Base-by-base conservation (phyloP, 2,329 filamentous ascomycete genomes). In the Tolypocladium nubicola region DNA sequence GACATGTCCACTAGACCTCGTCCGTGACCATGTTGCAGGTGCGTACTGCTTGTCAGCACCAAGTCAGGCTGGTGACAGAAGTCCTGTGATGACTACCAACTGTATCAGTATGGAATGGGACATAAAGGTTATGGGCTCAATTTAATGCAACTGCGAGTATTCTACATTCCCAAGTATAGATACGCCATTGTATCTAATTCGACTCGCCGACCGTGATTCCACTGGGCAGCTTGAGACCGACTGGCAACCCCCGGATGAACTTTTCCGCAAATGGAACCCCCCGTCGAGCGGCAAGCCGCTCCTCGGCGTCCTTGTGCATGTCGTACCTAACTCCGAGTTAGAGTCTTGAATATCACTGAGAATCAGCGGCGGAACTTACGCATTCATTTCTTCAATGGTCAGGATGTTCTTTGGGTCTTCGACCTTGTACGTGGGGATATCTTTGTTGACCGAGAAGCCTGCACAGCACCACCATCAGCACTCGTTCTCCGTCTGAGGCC, bases 341-440 rank as follows among this genome's bases (percentile, higher is more conserved):
- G 30, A 49, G 53, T 35, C 38, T 45, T 5, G n/a, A 33, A 39
- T 35, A 21, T 16, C 35, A 30, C 0, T 3, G 21, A 16, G 9
- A 2, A 1, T 1, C 8, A 0, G 33, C 2, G 2, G 1, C 1
- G 5, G 14, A 9, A 75, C 79, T 73, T 72, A 82, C 74, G 75
- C 74, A 59, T 88, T 87, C 83, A 88, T 87, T 67, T 88, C 84
- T 61, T 86, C 83, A 54, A 88, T 86, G 0, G 85, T 87, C 38
- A 88, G 65, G 60, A 85, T 84, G 52, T 81, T 76, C 61, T 74
- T 79, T 62, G 83, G 77, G 55, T 86, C 79, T 60, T 81, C 78
- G 0, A 87, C 84, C 64, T 82, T 83, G 69, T 87, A 87, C 0
- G 76, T 78, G 0, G 76, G 67, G 16, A 72, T 78, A 43, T 76